phyloP scores from a whole-genome alignment of 2,329 filamentous ascomycete species.

The Nemania sp. region DNA sequence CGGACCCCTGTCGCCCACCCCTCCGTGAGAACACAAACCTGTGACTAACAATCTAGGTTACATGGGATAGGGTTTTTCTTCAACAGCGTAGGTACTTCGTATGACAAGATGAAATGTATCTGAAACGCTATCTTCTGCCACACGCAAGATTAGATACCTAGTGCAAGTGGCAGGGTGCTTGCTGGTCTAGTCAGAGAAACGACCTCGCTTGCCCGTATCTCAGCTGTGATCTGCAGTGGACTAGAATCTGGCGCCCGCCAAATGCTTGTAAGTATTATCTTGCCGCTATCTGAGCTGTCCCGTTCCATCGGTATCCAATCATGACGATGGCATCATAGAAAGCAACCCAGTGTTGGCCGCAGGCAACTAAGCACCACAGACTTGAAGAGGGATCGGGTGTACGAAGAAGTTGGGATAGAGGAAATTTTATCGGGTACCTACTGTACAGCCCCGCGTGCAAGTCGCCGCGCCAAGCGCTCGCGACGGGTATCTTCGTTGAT shows the following conservation, averaged over 20 bases:
- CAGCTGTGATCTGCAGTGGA: not conserved
- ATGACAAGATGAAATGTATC: constrained; percentile 4
- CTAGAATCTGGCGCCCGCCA: not conserved
- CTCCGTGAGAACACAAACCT: not conserved
- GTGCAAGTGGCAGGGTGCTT: not conserved
- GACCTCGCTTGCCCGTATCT: too few relatives aligned
- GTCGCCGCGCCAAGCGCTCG: not conserved
- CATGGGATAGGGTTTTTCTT: not conserved
- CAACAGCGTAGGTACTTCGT: too few relatives aligned
- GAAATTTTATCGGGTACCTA: not conserved
- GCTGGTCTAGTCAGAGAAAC: not conserved
- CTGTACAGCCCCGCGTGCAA: not conserved
- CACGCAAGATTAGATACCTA: not conserved
- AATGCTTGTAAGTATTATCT: not conserved
- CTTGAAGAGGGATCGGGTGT: not conserved
- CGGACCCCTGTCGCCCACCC: constrained; percentile 11
- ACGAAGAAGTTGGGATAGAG: not conserved
- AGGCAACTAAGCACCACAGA: not conserved
- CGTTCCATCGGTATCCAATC: constrained; percentile 31
- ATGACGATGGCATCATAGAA: constrained; percentile 1
- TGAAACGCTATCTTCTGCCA: constrained; percentile 8
- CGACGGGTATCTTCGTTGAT: not conserved
- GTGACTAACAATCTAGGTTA: not conserved
- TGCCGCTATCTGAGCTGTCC: constrained; percentile 13
- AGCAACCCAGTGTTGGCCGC: not conserved